Conservation (phyloP, 805 yeast genomes). For the Nakazawaea anatomiae region DNA sequence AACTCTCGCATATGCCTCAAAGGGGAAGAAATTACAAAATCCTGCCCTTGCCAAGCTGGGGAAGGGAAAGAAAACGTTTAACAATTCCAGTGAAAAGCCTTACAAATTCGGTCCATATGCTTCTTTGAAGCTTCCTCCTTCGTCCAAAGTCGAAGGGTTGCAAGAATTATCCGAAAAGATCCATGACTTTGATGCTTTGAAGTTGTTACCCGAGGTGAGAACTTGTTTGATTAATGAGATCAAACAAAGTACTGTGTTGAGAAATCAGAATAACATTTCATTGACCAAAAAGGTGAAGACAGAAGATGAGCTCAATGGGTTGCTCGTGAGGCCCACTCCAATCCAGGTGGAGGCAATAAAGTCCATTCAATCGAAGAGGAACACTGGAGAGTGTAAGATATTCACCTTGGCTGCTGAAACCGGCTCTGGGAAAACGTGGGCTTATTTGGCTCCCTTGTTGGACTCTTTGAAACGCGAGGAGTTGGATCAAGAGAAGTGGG, state of each 20-base stretch:
- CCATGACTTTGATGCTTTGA: constrained; percentile 57
- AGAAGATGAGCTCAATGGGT: constrained; percentile 27
- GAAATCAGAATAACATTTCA: constrained; percentile 25
- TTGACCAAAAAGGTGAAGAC: constrained; percentile 23
- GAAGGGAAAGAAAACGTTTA: constrained; percentile 7
- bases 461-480: constrained; percentile 63
- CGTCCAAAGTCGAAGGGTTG: constrained; percentile 25
- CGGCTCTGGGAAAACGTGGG: constrained; percentile 95
- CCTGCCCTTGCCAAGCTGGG: not conserved
- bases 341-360: constrained; percentile 76
- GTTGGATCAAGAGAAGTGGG: constrained; percentile 25
- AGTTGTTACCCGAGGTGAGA: constrained; percentile 63
- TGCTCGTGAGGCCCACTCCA: constrained; percentile 58
- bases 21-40: constrained; percentile 14
- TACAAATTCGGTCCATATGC: constrained; percentile 44
- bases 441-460: constrained; percentile 73
- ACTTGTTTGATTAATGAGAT: constrained; percentile 52
- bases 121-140: constrained; percentile 36
- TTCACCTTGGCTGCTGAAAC: constrained; percentile 93
- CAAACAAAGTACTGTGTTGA: constrained; percentile 34
- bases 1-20: constrained; percentile 4
- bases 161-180: constrained; percentile 44
- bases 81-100: constrained; percentile 14
- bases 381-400: constrained; percentile 39
- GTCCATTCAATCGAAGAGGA: constrained; percentile 39